phyloP scores from a whole-genome alignment of 208 protist species.

The Polymyxa betae region DNA sequence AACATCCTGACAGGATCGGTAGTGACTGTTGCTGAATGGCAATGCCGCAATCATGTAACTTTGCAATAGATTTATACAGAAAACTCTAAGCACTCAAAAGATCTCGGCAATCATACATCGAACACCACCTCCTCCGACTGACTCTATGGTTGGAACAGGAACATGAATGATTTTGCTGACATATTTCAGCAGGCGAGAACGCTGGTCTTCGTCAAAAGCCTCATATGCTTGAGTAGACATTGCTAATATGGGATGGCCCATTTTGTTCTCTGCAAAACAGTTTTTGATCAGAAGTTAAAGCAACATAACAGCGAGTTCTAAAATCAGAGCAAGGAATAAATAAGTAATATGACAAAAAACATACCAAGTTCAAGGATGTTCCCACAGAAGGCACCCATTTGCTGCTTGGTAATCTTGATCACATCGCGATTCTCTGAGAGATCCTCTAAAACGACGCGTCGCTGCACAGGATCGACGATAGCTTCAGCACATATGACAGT shows the following conservation, averaged over 20 bases:
- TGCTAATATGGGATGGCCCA: not conserved
- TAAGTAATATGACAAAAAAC: not conserved
- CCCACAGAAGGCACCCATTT: constrained; percentile 35
- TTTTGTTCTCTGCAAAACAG: not conserved
- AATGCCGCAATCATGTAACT: no score
- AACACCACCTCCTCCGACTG: constrained; percentile 30
- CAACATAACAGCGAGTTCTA: not conserved
- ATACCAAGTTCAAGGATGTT: constrained; percentile 21
- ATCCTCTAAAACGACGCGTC: not conserved
- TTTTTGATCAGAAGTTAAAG: not conserved
- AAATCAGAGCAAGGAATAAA: no score
- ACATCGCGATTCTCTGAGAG: not conserved
- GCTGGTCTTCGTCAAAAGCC: not conserved
- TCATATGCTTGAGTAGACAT: not conserved
- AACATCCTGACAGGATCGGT: no score
- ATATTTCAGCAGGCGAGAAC: not conserved
- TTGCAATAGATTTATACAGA: no score
- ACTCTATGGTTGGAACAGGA: constrained; percentile 1
- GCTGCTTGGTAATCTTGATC: not conserved
- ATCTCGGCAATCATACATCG: constrained; percentile 29
- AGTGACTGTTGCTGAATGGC: no score
- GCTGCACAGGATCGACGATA: not conserved
- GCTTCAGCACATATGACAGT: not conserved
- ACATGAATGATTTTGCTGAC: not conserved
- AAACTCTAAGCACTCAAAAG: no score